A percentile compares a stretch with the other conserved stretches of the same genome.
These are phyloP conservation scores for Xanthoconium purpureum DNA, from an alignment of 768 basidiomycete genomes.

Conservation along the genomic window DNA sequence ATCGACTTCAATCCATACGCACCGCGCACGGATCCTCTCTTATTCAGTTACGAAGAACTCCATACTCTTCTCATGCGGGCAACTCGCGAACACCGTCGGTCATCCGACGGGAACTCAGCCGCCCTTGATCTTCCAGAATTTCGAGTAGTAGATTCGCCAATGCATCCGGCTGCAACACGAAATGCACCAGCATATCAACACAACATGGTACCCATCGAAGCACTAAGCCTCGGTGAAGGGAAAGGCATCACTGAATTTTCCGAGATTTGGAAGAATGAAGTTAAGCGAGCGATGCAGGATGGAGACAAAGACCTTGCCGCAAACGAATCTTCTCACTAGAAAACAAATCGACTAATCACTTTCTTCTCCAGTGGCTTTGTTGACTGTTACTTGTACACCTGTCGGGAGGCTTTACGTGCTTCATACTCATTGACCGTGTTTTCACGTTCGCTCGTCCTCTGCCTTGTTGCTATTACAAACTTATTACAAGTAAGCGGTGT, in stretches of 20 bases:
- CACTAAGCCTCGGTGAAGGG: constrained; percentile 74
- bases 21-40: constrained; percentile 78
- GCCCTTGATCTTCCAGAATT: constrained; percentile 38
- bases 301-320: constrained; percentile 1
- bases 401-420: no score
- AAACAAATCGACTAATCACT: background rate
- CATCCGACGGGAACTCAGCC: background rate
- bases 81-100: background rate
- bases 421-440: no score
- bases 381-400: no score
- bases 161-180: constrained; percentile 63
- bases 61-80: constrained; percentile 33
- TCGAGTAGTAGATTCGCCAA: constrained; percentile 68
- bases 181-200: constrained; percentile 77
- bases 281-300: constrained; percentile 35
- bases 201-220: constrained; percentile 92
- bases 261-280: constrained; percentile 55
- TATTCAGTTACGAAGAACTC: constrained; percentile 83
- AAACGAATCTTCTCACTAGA: background rate
- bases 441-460: no score
- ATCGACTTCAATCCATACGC: constrained; percentile 92
- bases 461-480: background rate
- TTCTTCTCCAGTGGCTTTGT: background rate
- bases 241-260: constrained; percentile 71
- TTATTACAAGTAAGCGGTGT: background rate